Conservation (phyloP, 2,329 filamentous ascomycete genomes). For the Aspergillus latus region DNA sequence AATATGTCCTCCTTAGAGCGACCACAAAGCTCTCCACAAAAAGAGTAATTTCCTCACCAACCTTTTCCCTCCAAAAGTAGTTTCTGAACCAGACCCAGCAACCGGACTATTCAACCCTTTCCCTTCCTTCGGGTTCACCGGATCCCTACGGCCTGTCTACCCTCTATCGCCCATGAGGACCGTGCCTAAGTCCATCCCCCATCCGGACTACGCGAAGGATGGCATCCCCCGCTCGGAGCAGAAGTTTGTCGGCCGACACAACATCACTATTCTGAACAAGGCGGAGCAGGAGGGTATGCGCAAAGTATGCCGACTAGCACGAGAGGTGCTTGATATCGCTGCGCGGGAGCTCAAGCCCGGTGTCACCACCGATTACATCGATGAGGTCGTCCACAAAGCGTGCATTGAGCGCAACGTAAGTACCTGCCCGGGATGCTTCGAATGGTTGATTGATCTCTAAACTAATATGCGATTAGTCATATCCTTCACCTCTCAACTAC, state of each 20-base stretch:
- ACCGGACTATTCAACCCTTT: slow-evolving; percentile 91
- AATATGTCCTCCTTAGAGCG: slow-evolving; percentile 54
- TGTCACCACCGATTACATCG: slow-evolving; percentile 92
- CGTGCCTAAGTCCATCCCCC: slow-evolving; percentile 75
- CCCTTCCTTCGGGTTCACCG: slow-evolving; percentile 80
- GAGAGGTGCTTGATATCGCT: slow-evolving; percentile 91
- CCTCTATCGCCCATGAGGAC: slow-evolving; percentile 71
- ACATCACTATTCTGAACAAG: slow-evolving; percentile 77
- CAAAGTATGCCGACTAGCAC: slow-evolving; percentile 80
- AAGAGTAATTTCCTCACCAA: slow-evolving; percentile 73
- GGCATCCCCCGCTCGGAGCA: slow-evolving; percentile 70
- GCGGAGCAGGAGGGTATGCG: slow-evolving; percentile 86
- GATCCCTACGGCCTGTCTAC: slow-evolving; percentile 80
- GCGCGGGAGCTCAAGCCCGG: slow-evolving; percentile 82
- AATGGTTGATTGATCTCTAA: not conserved
- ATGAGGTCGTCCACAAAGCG: slow-evolving; percentile 91
- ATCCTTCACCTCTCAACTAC: slow-evolving; percentile 93
- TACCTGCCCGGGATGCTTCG: slow-evolving; percentile 10
- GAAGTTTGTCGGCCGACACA: slow-evolving; percentile 68
- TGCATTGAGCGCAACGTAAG: slow-evolving; percentile 88
- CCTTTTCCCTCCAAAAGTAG: slow-evolving; percentile 72
- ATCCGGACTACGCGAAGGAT: slow-evolving; percentile 84
- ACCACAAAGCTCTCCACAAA: slow-evolving; percentile 84
- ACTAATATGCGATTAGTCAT: slow-evolving; percentile 62
- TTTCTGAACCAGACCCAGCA: slow-evolving; percentile 89